Conservation (phyloP, 441 rosid species). For the Kokia cookei region DNA sequence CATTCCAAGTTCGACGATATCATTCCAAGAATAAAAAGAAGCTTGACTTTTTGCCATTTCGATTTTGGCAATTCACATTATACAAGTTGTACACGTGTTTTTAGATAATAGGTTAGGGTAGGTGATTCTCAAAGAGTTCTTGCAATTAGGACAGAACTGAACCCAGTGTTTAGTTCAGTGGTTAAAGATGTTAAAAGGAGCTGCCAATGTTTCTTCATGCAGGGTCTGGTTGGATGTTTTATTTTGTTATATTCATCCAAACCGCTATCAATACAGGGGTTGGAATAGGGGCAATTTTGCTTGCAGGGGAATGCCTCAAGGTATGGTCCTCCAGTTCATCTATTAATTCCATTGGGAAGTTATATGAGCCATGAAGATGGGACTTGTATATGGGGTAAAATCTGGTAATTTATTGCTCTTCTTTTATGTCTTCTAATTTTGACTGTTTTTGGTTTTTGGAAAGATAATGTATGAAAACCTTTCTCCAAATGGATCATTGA, state of each 20-base stretch:
- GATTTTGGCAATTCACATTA: not conserved
- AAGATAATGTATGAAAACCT: conserved; percentile 79
- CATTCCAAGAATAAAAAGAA: not conserved
- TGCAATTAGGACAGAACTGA: not conserved
- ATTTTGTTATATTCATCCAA: conserved; percentile 79
- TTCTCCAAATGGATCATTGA: conserved; percentile 61
- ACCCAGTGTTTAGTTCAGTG: too few species aligned
- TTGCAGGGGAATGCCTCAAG: conserved; percentile 80
- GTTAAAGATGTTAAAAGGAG: not conserved
- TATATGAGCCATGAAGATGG: not conserved
- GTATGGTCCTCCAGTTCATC: conserved; percentile 24
- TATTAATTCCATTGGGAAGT: not conserved
- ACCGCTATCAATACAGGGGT: conserved; percentile 85
- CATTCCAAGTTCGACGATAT: not conserved
- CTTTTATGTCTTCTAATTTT: not conserved
- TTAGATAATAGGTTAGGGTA: not conserved
- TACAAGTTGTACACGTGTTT: not conserved
- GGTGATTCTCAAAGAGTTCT: not conserved
- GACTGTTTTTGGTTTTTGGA: not conserved
- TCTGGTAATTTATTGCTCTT: not conserved
- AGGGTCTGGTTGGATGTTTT: conserved; percentile 98
- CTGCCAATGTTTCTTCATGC: not conserved
- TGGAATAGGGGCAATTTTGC: conserved; percentile 75
- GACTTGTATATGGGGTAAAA: not conserved
- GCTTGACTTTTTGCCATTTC: not conserved